Conservation (phyloP, 495 filamentous ascomycete species). For the Talaromyces adpressus region DNA sequence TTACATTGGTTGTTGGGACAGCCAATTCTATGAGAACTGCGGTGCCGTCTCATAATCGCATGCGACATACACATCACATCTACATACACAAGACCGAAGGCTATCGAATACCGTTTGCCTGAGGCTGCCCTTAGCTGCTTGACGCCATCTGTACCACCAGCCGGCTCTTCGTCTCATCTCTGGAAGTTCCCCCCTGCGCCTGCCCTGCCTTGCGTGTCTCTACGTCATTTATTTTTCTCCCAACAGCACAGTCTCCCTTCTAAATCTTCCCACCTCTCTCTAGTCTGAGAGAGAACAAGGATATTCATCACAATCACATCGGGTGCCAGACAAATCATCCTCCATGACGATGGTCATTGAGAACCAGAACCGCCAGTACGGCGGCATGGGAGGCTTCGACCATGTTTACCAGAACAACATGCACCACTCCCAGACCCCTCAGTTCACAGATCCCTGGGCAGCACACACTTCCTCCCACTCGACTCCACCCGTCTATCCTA, state of each 20-base stretch:
- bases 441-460: conserved; percentile 92
- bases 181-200: too few relatives aligned
- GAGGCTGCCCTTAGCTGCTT: not conserved
- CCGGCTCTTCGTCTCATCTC: not conserved
- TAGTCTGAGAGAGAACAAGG: not conserved
- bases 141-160: not conserved
- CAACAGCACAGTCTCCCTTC: not conserved
- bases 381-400: conserved; percentile 70
- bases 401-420: conserved; percentile 63
- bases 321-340: conserved; percentile 14
- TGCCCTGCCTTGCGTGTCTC: not conserved
- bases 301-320: not conserved
- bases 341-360: conserved; percentile 85
- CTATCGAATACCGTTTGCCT: too few relatives aligned
- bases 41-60: not conserved
- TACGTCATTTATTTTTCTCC: not conserved
- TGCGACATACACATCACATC: not conserved
- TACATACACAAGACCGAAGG: not conserved
- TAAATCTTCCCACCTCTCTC: conserved; percentile 18
- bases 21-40: not conserved
- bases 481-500: conserved; percentile 47
- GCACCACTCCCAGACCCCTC: conserved; percentile 61
- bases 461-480: conserved; percentile 50
- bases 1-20: not conserved
- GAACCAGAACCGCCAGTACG: conserved; percentile 74